phyloP scores from a whole-genome alignment of 805 yeast species.

The Yarrowia sp. region DNA sequence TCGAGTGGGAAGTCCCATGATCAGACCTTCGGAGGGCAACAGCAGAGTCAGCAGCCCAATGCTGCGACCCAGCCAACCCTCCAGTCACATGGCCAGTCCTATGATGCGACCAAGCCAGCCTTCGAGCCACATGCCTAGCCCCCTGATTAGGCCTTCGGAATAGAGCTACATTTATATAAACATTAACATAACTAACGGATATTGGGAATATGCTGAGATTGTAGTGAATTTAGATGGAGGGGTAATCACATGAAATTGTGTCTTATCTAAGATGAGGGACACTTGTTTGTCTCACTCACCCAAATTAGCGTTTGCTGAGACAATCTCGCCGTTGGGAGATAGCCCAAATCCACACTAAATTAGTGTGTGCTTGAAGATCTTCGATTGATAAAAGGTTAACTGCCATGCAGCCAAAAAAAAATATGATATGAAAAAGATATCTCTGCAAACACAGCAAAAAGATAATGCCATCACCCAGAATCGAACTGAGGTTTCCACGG shows the following conservation, averaged over 20 bases:
- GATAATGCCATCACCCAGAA: conserved; percentile 27
- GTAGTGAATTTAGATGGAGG: not conserved
- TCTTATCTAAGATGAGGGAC: not conserved
- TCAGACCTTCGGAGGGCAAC: not conserved
- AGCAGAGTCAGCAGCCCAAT: conserved; percentile 1
- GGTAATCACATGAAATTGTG: not conserved
- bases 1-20: conserved; percentile 22
- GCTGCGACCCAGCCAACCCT: conserved; percentile 22
- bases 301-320: too few species aligned
- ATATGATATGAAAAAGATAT: not conserved
- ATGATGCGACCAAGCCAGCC: conserved; percentile 18
- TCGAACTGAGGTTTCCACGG: conserved; percentile 28
- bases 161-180: conserved; percentile 1
- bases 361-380: too few species aligned
- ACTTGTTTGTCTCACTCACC: too few species aligned
- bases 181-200: conserved; percentile 7
- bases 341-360: too few species aligned
- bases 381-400: too few species aligned
- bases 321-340: too few species aligned
- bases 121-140: conserved; percentile 12
- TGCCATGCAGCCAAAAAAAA: not conserved
- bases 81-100: conserved; percentile 19
- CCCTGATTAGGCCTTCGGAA: conserved; percentile 3
- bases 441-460: not conserved
- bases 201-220: not conserved